These are phyloP conservation scores for Microdochium nivale DNA, from an alignment of 2,329 filamentous ascomycete species.

Conservation along the genomic window DNA sequence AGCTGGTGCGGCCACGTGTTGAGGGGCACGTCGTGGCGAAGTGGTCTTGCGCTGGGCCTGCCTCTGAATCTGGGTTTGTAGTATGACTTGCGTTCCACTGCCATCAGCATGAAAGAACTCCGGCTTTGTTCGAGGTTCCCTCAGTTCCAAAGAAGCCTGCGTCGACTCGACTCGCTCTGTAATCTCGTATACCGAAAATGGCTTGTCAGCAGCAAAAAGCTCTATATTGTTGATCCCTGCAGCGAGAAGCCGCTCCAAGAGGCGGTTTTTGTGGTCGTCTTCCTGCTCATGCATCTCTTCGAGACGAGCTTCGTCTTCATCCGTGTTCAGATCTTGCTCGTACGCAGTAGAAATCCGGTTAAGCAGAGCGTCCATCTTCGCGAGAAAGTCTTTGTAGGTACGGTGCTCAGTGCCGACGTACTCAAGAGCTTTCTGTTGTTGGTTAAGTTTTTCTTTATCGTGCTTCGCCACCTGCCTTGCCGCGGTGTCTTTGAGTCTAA, in stretches of 20 bases:
- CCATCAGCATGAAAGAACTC: slow-evolving; percentile 12
- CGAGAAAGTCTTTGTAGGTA: slow-evolving; percentile 30
- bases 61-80: slow-evolving; percentile 40
- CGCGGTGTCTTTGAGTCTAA: slow-evolving; percentile 36
- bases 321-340: slow-evolving; percentile 39
- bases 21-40: background rate
- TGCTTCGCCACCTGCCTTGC: slow-evolving; percentile 37
- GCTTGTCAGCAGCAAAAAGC: slow-evolving; percentile 17
- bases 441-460: slow-evolving; percentile 38
- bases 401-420: slow-evolving; percentile 30
- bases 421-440: slow-evolving; percentile 35
- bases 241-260: slow-evolving; percentile 31
- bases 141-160: background rate
- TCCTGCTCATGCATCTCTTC: slow-evolving; percentile 34
- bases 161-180: background rate
- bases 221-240: slow-evolving; percentile 35
- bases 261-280: slow-evolving; percentile 28
- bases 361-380: slow-evolving; percentile 35
- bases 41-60: slow-evolving; percentile 6
- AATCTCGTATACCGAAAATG: background rate
- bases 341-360: slow-evolving; percentile 41
- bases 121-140: background rate
- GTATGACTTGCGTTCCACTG: slow-evolving; percentile 36
- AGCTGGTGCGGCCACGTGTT: background rate
- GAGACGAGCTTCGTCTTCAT: slow-evolving; percentile 39